Evolutionary conservation across 306 rosid genomes (phyloP).

Genomic region (Sophora flavescens): DNA sequence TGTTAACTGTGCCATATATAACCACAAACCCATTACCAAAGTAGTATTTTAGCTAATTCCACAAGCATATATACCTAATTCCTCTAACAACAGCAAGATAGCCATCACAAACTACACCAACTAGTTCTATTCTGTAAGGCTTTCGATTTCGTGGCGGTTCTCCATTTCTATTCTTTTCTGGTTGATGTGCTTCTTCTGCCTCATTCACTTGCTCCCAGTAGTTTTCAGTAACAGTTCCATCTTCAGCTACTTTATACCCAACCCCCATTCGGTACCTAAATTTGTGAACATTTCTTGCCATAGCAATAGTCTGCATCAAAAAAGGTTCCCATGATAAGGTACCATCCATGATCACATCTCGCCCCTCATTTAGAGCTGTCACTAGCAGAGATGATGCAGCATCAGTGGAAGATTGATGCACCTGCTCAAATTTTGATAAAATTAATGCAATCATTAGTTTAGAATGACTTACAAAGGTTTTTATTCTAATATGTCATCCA

Average conservation of each 20-base stretch:
- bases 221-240: slow-evolving; percentile 71
- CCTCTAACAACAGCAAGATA: slow-evolving; percentile 93
- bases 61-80: slow-evolving; percentile 61
- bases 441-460: slow-evolving; percentile 5
- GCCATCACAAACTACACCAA: slow-evolving; percentile 96
- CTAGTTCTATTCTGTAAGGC: slow-evolving; percentile 90
- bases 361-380: slow-evolving; percentile 84
- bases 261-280: slow-evolving; percentile 82
- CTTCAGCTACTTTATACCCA: slow-evolving; percentile 76
- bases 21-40: slow-evolving; percentile 18
- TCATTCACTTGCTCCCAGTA: slow-evolving; percentile 80
- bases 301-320: slow-evolving; percentile 77
- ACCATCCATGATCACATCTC: slow-evolving; percentile 94
- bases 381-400: slow-evolving; percentile 94
- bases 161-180: slow-evolving; percentile 19
- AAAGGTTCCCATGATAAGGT: slow-evolving; percentile 94
- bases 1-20: slow-evolving; percentile 1
- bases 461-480: not conserved
- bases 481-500: not conserved
- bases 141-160: slow-evolving; percentile 41
- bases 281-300: slow-evolving; percentile 88
- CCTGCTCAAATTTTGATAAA: slow-evolving; percentile 51
- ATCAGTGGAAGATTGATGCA: slow-evolving; percentile 82
- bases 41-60: not conserved
- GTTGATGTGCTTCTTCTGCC: slow-evolving; percentile 45